Base-by-base conservation (phyloP, 148 eudicot genomes). In the Polygonum aviculare region DNA sequence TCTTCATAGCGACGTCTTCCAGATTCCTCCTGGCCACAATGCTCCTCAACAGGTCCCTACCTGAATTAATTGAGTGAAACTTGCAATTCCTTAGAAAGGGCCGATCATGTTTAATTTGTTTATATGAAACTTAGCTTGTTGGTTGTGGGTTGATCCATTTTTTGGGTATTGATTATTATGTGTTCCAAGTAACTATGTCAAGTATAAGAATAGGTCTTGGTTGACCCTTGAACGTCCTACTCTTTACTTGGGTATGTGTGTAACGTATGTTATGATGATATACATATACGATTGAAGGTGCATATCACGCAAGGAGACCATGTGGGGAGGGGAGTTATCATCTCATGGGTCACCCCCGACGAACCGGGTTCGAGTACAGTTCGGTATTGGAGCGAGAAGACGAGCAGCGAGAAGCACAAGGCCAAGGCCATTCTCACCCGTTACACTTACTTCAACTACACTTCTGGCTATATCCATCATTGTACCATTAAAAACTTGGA, bases 301-400 rank as follows among this genome's bases (percentile, higher is more conserved):
- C 98, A 94, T 69, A 88, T 91, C 73, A 94, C 95, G 22, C 98
- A 94, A 90, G 98, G 98, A 50, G 98, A 94, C 83, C 90, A 79
- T 51, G 85, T 77, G 15, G 98, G 98, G 39, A 90, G 77, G 57
- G 93, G 86, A 49, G 81, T 94, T 85, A 91, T 94, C 70, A 89
- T 94, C 15, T 94, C 98, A 67, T 94, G 98, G 98, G 87, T 87
- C 5, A 94, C 98, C 11, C 69, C 78, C 84, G 86, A 82, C 16
- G 90, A 84, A 73, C 81, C 84, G 4, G 93, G 95, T 65, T 87
- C 97, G 4, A 82, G 39, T n/a, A 75, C 31, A 16, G 89, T 91
- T 33, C 45, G 51, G 1, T 94, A 90, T 35, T 94, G 98, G 98
- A 60, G 65, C 41, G 89, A 89, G 33, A 81, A 82, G 31, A 26